These are phyloP conservation scores for Penicillium sp. DNA, from an alignment of 2,329 filamentous ascomycete species.

Conservation along the genomic window DNA sequence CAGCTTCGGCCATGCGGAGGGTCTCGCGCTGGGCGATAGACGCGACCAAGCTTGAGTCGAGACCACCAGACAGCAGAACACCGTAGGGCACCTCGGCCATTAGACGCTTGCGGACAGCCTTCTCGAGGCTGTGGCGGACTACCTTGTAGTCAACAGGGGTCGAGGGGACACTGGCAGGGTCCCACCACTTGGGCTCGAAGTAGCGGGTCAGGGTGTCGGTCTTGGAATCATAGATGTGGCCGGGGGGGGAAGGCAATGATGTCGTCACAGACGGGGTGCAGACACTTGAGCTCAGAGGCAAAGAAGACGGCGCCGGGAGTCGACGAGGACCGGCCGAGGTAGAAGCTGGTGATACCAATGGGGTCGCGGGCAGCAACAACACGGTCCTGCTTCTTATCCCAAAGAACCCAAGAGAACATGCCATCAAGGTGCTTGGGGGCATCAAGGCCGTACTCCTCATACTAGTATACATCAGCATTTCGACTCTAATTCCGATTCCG, in stretches of 20 bases:
- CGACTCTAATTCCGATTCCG: background rate
- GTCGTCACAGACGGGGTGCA: slow-evolving; percentile 92
- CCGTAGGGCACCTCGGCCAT: slow-evolving; percentile 99
- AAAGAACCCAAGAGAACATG: slow-evolving; percentile 99
- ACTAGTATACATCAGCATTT: slow-evolving; percentile 54
- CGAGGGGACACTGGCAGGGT: slow-evolving; percentile 73
- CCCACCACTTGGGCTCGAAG: slow-evolving; percentile 91
- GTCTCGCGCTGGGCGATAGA: slow-evolving; percentile 95
- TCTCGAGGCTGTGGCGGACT: slow-evolving; percentile 80
- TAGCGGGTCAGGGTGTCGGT: slow-evolving; percentile 83
- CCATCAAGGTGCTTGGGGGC: slow-evolving; percentile 92
- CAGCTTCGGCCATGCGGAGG: slow-evolving; percentile 67
- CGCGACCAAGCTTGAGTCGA: slow-evolving; percentile 93
- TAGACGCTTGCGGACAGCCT: slow-evolving; percentile 88
- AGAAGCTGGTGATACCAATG: slow-evolving; percentile 95
- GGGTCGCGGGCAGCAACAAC: slow-evolving; percentile 93
- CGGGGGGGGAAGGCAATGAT: slow-evolving; percentile 89
- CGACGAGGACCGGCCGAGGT: slow-evolving; percentile 85
- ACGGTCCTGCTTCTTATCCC: slow-evolving; percentile 91
- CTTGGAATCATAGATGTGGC: slow-evolving; percentile 93
- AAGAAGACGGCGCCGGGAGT: slow-evolving; percentile 89
- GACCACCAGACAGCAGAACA: slow-evolving; percentile 88
- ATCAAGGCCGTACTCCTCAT: slow-evolving; percentile 87
- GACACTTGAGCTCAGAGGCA: slow-evolving; percentile 91
- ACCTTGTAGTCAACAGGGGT: slow-evolving; percentile 79